Base-by-base conservation (phyloP, 495 filamentous ascomycete genomes). In the Tuber aestivum region DNA sequence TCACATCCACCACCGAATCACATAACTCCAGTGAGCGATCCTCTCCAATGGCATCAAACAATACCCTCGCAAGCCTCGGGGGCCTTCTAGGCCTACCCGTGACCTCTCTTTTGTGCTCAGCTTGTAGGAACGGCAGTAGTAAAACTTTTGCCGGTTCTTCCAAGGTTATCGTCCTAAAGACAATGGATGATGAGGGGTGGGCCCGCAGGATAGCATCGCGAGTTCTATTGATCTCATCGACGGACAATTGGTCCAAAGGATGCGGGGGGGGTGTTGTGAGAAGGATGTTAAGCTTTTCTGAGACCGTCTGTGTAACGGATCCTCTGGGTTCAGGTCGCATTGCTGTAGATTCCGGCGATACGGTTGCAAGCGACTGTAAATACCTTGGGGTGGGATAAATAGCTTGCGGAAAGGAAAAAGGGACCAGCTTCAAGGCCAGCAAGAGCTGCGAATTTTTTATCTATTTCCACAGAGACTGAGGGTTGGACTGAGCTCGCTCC, bases 1-100 rank as follows among this genome's bases (percentile, higher is more conserved):
- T 85, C 41, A 92, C 76, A 80, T 93, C 90, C 18, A 93, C 87
- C 61, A 91, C 82, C 0, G 90, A 88, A 80, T 92, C 90, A 71
- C 87, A 85, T 74, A 90, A 91, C 48, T 88, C 86, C 32, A 86
- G 85, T n/a, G 88, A 85, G 21, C 86, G 86, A 74, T 91, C 89
- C 41, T 83, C 75, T 10, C 86, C 86, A 76, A 92, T 87, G 69
- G 89, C 86, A 84, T 93, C 91, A 83, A 92, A 92, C 72, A 91
- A 85, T 35, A 90, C 87, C 70, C 87, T 85, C n/a, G 91, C 90
- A 56, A 89, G 83, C 70, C 91, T 87, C 8, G 87, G 85, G 9
- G 90, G 91, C 9, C 75, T 86, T 82, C 61, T 86, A 42, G 74
- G 81, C 70, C 44, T 75, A 42, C 23, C 38, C 41, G 76, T 76